phyloP scores from a whole-genome alignment of 169 alveolate species.

The Cryptosporidium meleagridis region DNA sequence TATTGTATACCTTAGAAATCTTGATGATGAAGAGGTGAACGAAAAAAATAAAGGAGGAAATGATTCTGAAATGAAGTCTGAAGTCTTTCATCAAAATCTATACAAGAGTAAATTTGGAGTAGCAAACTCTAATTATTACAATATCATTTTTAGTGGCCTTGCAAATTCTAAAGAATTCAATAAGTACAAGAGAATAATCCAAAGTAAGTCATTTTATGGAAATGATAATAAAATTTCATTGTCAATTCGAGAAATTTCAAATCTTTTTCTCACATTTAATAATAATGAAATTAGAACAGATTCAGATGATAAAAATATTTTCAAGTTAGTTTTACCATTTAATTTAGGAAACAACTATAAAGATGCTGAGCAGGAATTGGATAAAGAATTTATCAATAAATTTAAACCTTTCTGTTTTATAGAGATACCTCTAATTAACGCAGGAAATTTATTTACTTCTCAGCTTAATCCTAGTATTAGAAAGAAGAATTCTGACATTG shows the following conservation, averaged over 20 bases:
- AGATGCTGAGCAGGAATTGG: neutral
- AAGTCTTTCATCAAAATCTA: neutral
- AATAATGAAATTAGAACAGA: constrained; percentile 3
- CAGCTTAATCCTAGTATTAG: neutral
- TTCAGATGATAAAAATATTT: neutral
- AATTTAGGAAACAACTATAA: neutral
- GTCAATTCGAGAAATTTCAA: constrained; percentile 20
- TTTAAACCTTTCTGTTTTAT: constrained; percentile 27
- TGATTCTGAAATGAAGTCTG: neutral
- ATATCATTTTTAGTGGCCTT: neutral
- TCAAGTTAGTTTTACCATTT: neutral
- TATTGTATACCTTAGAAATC: neutral
- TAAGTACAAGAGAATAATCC: constrained; percentile 16
- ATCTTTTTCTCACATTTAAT: constrained; percentile 28
- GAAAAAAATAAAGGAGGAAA: neutral
- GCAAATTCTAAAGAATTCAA: constrained; percentile 8
- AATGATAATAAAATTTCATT: neutral
- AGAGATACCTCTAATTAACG: constrained; percentile 43
- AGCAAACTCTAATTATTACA: neutral
- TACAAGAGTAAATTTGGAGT: neutral
- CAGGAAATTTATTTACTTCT: neutral
- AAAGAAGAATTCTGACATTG: neutral
- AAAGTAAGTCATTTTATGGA: constrained; percentile 1
- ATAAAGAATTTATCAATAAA: constrained; percentile 16
- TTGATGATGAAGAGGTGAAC: neutral